These are phyloP conservation scores for Starmera quercuum DNA, from an alignment of 805 yeast species.

Conservation along the genomic window DNA sequence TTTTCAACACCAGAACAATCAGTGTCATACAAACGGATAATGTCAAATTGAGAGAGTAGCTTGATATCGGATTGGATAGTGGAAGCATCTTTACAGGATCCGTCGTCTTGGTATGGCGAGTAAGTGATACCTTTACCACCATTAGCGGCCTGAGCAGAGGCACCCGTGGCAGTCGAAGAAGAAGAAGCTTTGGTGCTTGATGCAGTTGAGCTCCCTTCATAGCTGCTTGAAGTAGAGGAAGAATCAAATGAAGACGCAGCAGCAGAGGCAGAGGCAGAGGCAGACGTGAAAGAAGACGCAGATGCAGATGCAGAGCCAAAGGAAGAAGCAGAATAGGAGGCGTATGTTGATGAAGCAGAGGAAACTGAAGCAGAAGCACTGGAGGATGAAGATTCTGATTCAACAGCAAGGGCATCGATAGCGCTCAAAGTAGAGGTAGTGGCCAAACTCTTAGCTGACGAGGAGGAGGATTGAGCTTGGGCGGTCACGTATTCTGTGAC, in stretches of 20 bases:
- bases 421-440: slow-evolving; percentile 2
- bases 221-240: slow-evolving; percentile 7
- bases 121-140: slow-evolving; percentile 56
- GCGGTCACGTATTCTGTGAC: slow-evolving; percentile 13
- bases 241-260: slow-evolving; percentile 8
- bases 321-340: slow-evolving; percentile 3
- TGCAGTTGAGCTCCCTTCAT: slow-evolving; percentile 14
- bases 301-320: slow-evolving; percentile 11
- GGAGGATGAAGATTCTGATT: slow-evolving; percentile 4
- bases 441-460: slow-evolving; percentile 14
- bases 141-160: slow-evolving; percentile 25
- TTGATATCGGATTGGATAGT: slow-evolving; percentile 41
- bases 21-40: slow-evolving; percentile 55
- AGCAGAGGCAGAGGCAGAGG: slow-evolving; percentile 2
- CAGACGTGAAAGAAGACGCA: background rate
- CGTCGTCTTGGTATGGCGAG: slow-evolving; percentile 51
- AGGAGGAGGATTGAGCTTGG: slow-evolving; percentile 9
- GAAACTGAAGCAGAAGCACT: slow-evolving; percentile 1
- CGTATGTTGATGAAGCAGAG: background rate
- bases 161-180: slow-evolving; percentile 24
- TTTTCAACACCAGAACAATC: slow-evolving; percentile 53
- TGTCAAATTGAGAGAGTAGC: slow-evolving; percentile 33
- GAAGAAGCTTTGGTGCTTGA: slow-evolving; percentile 25
- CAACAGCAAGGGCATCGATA: slow-evolving; percentile 7
- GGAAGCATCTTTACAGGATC: slow-evolving; percentile 45